Conservation (phyloP, 495 filamentous ascomycete genomes). For the Hyaloscypha bicolor region DNA sequence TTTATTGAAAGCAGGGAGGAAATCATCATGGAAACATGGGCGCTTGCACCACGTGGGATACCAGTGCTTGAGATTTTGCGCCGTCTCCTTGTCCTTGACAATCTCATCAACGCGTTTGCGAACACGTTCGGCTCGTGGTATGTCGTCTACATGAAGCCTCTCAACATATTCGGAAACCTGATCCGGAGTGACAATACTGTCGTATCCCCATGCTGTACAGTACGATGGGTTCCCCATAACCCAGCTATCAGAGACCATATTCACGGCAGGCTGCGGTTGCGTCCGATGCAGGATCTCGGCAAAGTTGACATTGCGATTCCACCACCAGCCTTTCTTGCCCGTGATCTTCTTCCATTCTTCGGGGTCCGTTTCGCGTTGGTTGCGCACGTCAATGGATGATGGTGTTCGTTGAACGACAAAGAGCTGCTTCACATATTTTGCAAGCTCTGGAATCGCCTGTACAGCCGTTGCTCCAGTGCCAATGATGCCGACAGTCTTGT, state of each 20-base stretch:
- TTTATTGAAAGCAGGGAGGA: constrained; percentile 23
- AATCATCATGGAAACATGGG: constrained; percentile 36
- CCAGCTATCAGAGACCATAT: constrained; percentile 14
- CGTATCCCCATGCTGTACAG: constrained; percentile 9
- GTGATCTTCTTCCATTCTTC: constrained; percentile 45
- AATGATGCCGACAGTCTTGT: constrained; percentile 54
- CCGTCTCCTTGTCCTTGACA: constrained; percentile 36
- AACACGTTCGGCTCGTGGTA: constrained; percentile 28
- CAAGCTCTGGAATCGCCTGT: constrained; percentile 53
- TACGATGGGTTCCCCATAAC: constrained; percentile 5
- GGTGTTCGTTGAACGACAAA: constrained; percentile 61
- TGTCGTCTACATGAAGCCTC: neutral
- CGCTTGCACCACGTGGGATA: constrained; percentile 42
- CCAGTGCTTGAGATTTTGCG: constrained; percentile 31
- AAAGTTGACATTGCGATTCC: constrained; percentile 41
- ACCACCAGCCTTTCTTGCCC: constrained; percentile 47
- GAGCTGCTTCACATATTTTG: constrained; percentile 51
- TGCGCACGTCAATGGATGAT: constrained; percentile 49
- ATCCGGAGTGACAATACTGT: constrained; percentile 4
- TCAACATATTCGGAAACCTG: constrained; percentile 1
- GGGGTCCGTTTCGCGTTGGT: constrained; percentile 50
- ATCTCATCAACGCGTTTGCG: constrained; percentile 32
- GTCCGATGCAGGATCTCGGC: constrained; percentile 29
- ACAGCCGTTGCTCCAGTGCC: constrained; percentile 60
- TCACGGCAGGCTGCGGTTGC: constrained; percentile 27